Evolutionary conservation across 306 rosid species (phyloP).

Genomic region (Alnus glutinosa): DNA sequence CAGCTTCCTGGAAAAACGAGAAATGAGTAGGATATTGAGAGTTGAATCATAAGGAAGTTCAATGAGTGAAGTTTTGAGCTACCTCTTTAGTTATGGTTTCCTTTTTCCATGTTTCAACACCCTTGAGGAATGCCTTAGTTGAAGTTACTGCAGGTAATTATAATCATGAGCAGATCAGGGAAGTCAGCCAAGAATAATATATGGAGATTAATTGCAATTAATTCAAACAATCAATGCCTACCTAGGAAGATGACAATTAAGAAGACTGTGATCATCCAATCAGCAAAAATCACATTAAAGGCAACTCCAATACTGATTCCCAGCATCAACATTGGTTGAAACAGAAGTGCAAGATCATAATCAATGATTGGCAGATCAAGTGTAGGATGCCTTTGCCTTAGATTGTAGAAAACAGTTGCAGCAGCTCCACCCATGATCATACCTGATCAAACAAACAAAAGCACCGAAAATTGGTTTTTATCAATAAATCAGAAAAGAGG

Average conservation of each 20-base stretch:
- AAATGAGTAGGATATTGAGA: slow-evolving; percentile 33
- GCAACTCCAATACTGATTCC: slow-evolving; percentile 96
- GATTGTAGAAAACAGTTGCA: slow-evolving; percentile 83
- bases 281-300: slow-evolving; percentile 83
- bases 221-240: slow-evolving; percentile 20
- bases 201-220: neutral
- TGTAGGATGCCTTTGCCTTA: slow-evolving; percentile 75
- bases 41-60: neutral
- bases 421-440: slow-evolving; percentile 92
- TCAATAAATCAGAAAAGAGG: too few species aligned
- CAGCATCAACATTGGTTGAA: slow-evolving; percentile 94
- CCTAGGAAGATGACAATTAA: slow-evolving; percentile 77
- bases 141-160: slow-evolving; percentile 59
- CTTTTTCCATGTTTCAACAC: slow-evolving; percentile 88
- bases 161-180: slow-evolving; percentile 9
- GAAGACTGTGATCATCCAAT: slow-evolving; percentile 87
- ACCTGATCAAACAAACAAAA: slow-evolving; percentile 46
- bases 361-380: slow-evolving; percentile 74
- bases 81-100: slow-evolving; percentile 88
- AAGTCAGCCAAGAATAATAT: neutral
- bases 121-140: slow-evolving; percentile 78
- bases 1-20: slow-evolving; percentile 54
- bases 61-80: neutral
- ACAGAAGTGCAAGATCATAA: slow-evolving; percentile 83
- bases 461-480: too few species aligned